phyloP scores from a whole-genome alignment of 2,329 filamentous ascomycete genomes.

The Penicillium sp. region DNA sequence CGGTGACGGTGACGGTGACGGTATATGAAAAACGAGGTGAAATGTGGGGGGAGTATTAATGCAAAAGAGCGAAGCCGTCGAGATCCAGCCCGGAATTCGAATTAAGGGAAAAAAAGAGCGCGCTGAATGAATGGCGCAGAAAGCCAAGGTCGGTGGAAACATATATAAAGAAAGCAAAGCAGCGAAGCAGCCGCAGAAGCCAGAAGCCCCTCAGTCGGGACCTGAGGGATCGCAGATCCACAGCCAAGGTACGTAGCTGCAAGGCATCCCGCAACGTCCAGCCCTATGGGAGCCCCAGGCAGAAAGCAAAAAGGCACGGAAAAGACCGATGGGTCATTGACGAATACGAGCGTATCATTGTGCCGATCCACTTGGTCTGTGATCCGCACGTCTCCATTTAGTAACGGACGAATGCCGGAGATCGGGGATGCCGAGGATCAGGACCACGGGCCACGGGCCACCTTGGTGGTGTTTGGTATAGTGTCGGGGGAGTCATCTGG shows the following conservation, averaged over 20 bases:
- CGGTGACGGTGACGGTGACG: background rate
- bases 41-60: background rate
- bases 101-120: background rate
- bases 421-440: background rate
- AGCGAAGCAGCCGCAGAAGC: background rate
- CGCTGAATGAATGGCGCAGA: background rate
- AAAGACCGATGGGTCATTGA: conserved; percentile 14
- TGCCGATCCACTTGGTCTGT: background rate
- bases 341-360: conserved; percentile 4
- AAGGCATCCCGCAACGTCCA: conserved; percentile 19
- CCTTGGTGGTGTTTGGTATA: background rate
- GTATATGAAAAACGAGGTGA: background rate
- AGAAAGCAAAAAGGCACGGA: conserved; percentile 11
- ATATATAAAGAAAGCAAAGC: background rate
- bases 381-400: background rate
- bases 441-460: too few species aligned
- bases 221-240: background rate
- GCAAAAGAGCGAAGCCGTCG: background rate
- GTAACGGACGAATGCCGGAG: background rate
- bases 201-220: background rate
- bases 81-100: conserved; percentile 4
- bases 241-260: background rate
- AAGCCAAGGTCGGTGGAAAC: background rate
- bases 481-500: background rate
- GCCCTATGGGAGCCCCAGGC: conserved; percentile 22